phyloP scores from a whole-genome alignment of 192 early-diverging fungal species.

The Phycomyces nitens region DNA sequence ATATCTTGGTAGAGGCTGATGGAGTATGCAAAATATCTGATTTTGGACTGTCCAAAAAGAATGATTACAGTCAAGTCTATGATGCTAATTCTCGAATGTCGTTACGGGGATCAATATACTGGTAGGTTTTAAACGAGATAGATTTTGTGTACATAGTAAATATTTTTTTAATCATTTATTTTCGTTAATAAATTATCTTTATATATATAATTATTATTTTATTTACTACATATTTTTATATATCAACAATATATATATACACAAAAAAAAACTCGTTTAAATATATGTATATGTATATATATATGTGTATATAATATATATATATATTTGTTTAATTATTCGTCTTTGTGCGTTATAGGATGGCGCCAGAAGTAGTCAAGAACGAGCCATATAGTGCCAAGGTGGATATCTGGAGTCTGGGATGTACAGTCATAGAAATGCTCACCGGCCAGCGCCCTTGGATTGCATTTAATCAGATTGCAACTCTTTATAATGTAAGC shows the following conservation, averaged over 20 bases:
- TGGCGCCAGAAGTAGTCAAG: constrained; percentile 96
- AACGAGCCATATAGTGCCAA: constrained; percentile 86
- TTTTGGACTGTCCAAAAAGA: constrained; percentile 94
- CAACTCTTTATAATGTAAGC: constrained; percentile 55
- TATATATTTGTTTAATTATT: background rate
- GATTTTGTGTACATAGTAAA: background rate
- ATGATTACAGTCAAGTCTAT: constrained; percentile 42
- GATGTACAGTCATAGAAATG: constrained; percentile 95
- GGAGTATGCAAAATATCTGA: constrained; percentile 95
- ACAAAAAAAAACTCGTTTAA: too few relatives aligned
- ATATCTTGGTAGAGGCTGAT: constrained; percentile 75
- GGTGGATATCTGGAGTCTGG: constrained; percentile 90
- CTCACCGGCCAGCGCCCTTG: constrained; percentile 85
- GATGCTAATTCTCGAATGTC: constrained; percentile 50
- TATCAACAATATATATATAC: too few relatives aligned
- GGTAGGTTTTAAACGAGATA: background rate
- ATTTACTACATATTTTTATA: background rate
- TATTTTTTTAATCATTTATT: background rate
- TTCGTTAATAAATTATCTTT: background rate
- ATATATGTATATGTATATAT: too few relatives aligned
- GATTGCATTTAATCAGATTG: constrained; percentile 50
- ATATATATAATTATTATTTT: too few relatives aligned
- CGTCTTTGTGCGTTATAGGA: constrained; percentile 35
- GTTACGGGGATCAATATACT: constrained; percentile 69
- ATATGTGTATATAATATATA: background rate